These are phyloP conservation scores for Nigrospora sphaerica DNA, from an alignment of 2,329 filamentous ascomycete genomes.

Conservation along the genomic window DNA sequence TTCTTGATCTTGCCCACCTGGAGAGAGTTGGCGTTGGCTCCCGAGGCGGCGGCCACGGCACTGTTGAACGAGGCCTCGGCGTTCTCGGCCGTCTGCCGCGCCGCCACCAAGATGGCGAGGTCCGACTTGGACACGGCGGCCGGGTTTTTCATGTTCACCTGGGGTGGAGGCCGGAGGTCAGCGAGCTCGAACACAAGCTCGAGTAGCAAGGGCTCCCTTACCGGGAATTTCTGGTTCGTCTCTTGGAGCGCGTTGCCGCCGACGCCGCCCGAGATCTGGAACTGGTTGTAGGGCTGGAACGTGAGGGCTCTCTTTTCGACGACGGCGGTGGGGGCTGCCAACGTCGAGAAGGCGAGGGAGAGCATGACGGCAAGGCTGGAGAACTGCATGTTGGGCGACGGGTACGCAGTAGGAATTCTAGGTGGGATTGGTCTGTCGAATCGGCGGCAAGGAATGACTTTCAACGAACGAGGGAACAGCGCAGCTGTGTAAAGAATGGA, in stretches of 20 bases:
- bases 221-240: slow-evolving; percentile 5
- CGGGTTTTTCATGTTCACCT: slow-evolving; percentile 4
- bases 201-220: neutral
- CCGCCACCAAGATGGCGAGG: slow-evolving; percentile 3
- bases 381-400: slow-evolving; percentile 2
- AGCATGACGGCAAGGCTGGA: slow-evolving; percentile 4
- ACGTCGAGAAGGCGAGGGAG: slow-evolving; percentile 1
- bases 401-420: neutral
- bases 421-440: neutral
- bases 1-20: slow-evolving; percentile 7
- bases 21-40: neutral
- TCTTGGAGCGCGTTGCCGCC: slow-evolving; percentile 6
- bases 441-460: neutral
- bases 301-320: slow-evolving; percentile 3
- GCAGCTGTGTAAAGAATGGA: neutral
- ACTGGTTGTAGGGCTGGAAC: slow-evolving; percentile 4
- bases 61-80: slow-evolving; percentile 5
- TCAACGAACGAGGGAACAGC: neutral
- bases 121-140: slow-evolving; percentile 4
- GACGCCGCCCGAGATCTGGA: slow-evolving; percentile 5
- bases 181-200: neutral
- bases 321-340: neutral
- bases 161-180: neutral
- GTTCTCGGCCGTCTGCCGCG: slow-evolving; percentile 7
- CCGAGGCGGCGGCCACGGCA: slow-evolving; percentile 2